Percentiles rank a stretch among this genome's conserved stretches.
Evolutionary conservation across 768 basidiomycete genomes (phyloP).

Genomic region (Kondoa malvinella): DNA sequence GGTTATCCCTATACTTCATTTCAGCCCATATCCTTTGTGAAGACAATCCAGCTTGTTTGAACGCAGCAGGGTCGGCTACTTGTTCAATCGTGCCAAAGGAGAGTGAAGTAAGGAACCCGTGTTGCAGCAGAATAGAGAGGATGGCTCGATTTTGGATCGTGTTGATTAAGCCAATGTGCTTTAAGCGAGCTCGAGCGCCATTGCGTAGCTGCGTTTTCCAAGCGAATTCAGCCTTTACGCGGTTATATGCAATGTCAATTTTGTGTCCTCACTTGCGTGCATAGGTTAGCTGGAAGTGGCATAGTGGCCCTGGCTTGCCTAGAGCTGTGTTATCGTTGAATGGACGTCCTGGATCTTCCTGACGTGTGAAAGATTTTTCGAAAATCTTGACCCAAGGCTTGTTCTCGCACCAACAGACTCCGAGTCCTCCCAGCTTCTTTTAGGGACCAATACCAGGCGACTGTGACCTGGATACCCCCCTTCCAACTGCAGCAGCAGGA

Average conservation of each 20-base stretch:
- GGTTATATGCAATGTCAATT: too few species aligned
- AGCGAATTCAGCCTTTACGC: too few species aligned
- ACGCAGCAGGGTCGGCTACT: conserved; percentile 48
- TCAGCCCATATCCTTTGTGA: conserved; percentile 78
- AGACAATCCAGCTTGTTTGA: conserved; percentile 44
- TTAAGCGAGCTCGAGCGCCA: conserved; percentile 73
- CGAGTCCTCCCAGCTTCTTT: too few species aligned
- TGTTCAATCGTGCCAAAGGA: conserved; percentile 52
- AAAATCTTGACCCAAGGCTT: too few species aligned
- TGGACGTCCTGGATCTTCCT: too few species aligned
- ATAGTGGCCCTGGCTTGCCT: too few species aligned
- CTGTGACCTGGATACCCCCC: not conserved
- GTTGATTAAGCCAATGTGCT: conserved; percentile 58
- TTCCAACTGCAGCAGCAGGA: not conserved
- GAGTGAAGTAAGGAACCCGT: conserved; percentile 69
- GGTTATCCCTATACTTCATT: conserved; percentile 81
- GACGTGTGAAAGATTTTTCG: too few species aligned
- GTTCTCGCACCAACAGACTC: too few species aligned
- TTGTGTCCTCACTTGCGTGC: not conserved
- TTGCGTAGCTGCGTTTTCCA: conserved; percentile 40
- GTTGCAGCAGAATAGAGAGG: conserved; percentile 72
- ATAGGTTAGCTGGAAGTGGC: not conserved
- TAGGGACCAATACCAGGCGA: too few species aligned
- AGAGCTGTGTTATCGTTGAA: too few species aligned
- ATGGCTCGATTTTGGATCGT: conserved; percentile 80